These are phyloP conservation scores for Alternaria triticimaculans DNA, from an alignment of 2,329 filamentous ascomycete genomes.

Conservation along the genomic window DNA sequence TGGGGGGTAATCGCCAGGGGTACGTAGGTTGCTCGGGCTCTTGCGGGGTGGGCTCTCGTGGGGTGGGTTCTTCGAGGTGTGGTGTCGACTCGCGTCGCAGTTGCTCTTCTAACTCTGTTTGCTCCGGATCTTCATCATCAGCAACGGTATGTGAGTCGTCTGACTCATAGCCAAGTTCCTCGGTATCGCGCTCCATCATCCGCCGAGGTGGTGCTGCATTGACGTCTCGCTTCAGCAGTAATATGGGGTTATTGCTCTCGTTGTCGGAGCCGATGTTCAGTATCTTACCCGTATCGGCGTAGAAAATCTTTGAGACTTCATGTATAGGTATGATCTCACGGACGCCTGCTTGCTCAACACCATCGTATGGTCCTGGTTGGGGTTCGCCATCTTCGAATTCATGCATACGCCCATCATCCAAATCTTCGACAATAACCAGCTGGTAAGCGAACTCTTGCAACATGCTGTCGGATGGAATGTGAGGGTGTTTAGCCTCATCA, in stretches of 20 bases:
- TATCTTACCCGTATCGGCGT: slow-evolving; percentile 87
- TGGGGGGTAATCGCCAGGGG: slow-evolving; percentile 69
- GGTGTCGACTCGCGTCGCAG: slow-evolving; percentile 52
- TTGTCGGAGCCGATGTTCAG: slow-evolving; percentile 78
- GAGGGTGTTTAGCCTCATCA: slow-evolving; percentile 25
- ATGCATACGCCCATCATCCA: slow-evolving; percentile 74
- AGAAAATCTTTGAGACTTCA: slow-evolving; percentile 88
- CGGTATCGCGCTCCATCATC: slow-evolving; percentile 57
- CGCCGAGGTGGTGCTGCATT: slow-evolving; percentile 67
- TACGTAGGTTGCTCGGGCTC: slow-evolving; percentile 34
- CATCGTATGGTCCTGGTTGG: slow-evolving; percentile 66
- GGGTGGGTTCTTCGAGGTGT: slow-evolving; percentile 11
- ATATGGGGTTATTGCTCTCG: slow-evolving; percentile 73
- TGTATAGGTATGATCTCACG: slow-evolving; percentile 73
- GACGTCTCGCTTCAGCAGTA: slow-evolving; percentile 75
- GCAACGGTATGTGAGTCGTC: slow-evolving; percentile 50
- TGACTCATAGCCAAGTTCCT: slow-evolving; percentile 38
- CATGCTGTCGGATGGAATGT: slow-evolving; percentile 53
- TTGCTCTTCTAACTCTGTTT: slow-evolving; percentile 55
- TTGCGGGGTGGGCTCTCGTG: slow-evolving; percentile 18
- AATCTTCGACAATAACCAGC: slow-evolving; percentile 80
- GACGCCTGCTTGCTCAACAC: slow-evolving; percentile 67
- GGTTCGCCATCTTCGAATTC: slow-evolving; percentile 66
- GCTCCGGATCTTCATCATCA: slow-evolving; percentile 45
- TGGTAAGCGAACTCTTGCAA: slow-evolving; percentile 78